phyloP scores from a whole-genome alignment of 805 yeast species.

The Spathaspora arborariae region DNA sequence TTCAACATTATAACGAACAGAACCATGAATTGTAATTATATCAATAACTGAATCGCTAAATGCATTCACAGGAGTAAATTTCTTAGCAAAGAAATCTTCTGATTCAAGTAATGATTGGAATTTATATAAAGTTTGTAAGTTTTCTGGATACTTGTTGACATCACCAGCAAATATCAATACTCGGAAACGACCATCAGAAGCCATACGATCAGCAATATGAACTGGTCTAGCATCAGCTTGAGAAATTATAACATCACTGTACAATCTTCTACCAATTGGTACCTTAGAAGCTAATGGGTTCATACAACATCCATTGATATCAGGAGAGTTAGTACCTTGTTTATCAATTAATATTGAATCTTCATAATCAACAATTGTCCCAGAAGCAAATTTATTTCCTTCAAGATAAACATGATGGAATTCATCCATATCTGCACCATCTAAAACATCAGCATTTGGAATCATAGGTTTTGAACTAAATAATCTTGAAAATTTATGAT shows the following conservation, averaged over 20 bases:
- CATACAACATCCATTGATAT: slow-evolving; percentile 3
- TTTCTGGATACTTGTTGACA: slow-evolving; percentile 7
- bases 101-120: slow-evolving; percentile 10
- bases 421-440: slow-evolving; percentile 23
- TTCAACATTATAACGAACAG: slow-evolving; percentile 14
- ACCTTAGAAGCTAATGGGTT: slow-evolving; percentile 15
- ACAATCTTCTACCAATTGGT: slow-evolving; percentile 22
- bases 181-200: slow-evolving; percentile 28
- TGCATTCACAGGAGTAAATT: slow-evolving; percentile 22
- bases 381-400: slow-evolving; percentile 28
- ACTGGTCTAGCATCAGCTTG: slow-evolving; percentile 23
- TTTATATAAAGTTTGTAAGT: slow-evolving; percentile 6
- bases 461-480: slow-evolving; percentile 25
- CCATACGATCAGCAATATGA: slow-evolving; percentile 18
- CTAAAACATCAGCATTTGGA: slow-evolving; percentile 10
- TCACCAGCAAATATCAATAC: slow-evolving; percentile 24
- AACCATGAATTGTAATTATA: slow-evolving; percentile 19
- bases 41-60: slow-evolving; percentile 20
- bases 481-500: slow-evolving; percentile 22
- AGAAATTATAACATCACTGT: slow-evolving; percentile 16
- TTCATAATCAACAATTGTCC: slow-evolving; percentile 24
- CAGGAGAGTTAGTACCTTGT: slow-evolving; percentile 5
- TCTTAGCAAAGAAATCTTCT: slow-evolving; percentile 11
- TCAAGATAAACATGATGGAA: slow-evolving; percentile 22
- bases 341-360: slow-evolving; percentile 16